Base-by-base conservation (phyloP, 2,329 filamentous ascomycete genomes). In the Penicillium polonicum region DNA sequence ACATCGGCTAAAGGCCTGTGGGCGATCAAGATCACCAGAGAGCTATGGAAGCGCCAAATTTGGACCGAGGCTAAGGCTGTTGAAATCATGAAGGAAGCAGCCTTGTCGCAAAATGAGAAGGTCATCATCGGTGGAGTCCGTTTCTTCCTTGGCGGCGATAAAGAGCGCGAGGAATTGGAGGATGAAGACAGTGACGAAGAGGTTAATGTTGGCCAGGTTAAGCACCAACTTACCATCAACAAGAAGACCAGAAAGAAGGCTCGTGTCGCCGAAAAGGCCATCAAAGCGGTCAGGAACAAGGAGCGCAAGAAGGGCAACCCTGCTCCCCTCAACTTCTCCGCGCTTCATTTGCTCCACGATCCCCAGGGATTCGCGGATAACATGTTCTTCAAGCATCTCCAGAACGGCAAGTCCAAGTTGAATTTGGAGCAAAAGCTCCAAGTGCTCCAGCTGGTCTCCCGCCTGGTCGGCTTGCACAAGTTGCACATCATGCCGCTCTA, bases 51-150 rank as follows among this genome's bases (percentile, higher is more conserved):
- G 77, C 85, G 93, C 46, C 92, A 97, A 68, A 88, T 97, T 62
- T 99, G 94, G 94, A 91, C 90, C 10, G 94, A 99, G 69, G 85
- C 92, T 2, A 94, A 92, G 73, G 88, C 93, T 0, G 94, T 97
- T n/a, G 92, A 96, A 69, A 90, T 97, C 64, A 97, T 99, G 92
- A 96, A 96, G 77, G 90, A 96, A 76, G 92, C 93, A 0, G 87
- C 88, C 54, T 78, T 99, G 56, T 87, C 91, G 4, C 89, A 96
- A 51, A 96, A 97, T 66, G 91, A 95, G 68, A 99, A 99, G 78
- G 92, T 97, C 4, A 85, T 94, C 27, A 81, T 89, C 6, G 91
- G 92, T 17, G 92, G 91, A 44, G 90, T 95, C 15, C 85, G 91
- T 25, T 99, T 97, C 80, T 99, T 99, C 79, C 82, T 99, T 0